Conservation (phyloP, 1,284 basidiomycete genomes). For the Ustilago sp. region DNA sequence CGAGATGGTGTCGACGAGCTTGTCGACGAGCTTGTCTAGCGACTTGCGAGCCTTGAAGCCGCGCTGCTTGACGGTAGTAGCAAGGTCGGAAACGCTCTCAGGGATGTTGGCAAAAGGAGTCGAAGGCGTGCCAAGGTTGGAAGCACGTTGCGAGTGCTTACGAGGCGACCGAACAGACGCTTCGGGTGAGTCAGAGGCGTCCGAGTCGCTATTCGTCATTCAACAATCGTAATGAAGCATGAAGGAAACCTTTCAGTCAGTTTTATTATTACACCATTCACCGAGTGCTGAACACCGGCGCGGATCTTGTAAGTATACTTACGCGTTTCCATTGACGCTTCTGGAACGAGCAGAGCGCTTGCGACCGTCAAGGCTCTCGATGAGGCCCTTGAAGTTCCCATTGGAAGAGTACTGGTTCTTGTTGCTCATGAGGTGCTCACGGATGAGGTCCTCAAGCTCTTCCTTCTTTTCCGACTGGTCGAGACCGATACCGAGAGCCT, state of each 20-base stretch:
- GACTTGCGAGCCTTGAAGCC: conserved; percentile 54
- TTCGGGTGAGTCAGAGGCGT: conserved; percentile 57
- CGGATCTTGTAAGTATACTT: conserved; percentile 6
- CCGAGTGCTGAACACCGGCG: background rate
- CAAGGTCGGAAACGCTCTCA: conserved; percentile 32
- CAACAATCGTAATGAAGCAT: background rate
- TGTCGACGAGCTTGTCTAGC: conserved; percentile 56
- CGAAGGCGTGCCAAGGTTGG: conserved; percentile 44
- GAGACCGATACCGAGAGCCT: conserved; percentile 50
- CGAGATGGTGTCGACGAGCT: conserved; percentile 49
- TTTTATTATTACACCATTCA: no score
- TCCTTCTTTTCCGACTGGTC: conserved; percentile 51
- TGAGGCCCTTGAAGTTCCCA: conserved; percentile 53
- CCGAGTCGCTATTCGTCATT: conserved; percentile 42
- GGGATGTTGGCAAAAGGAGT: conserved; percentile 36
- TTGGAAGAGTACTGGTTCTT: conserved; percentile 40
- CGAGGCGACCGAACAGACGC: conserved; percentile 52
- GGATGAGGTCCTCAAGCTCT: conserved; percentile 57
- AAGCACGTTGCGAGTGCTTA: conserved; percentile 56
- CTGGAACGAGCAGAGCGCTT: conserved; percentile 45
- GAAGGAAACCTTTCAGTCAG: conserved; percentile 3
- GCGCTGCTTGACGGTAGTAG: conserved; percentile 36
- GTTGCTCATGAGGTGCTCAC: conserved; percentile 50
- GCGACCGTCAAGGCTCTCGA: conserved; percentile 56
- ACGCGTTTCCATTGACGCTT: conserved; percentile 50